These are phyloP conservation scores for Fusarium sp. DNA, from an alignment of 2,329 filamentous ascomycete genomes.

Conservation along the genomic window DNA sequence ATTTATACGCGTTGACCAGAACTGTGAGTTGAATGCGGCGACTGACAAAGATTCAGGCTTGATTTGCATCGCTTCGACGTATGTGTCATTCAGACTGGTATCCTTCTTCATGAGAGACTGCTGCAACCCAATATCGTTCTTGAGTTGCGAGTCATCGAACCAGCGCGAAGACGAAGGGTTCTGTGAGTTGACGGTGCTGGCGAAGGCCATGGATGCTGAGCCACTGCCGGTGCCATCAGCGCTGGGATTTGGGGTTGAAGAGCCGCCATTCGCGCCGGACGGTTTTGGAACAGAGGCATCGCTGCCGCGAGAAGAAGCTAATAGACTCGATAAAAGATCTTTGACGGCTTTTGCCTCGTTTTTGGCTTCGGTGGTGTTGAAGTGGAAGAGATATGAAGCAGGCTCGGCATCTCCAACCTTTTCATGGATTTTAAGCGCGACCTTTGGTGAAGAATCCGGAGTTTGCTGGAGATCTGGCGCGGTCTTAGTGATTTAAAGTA, in stretches of 20 bases:
- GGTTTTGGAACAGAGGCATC: conserved; percentile 64
- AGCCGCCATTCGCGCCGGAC: conserved; percentile 46
- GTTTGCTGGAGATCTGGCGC: conserved; percentile 89
- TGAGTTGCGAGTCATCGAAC: conserved; percentile 85
- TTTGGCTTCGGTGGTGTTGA: conserved; percentile 83
- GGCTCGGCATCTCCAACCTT: conserved; percentile 71
- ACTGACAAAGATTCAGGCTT: conserved; percentile 87
- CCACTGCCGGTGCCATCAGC: conserved; percentile 51
- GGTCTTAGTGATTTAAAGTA: conserved; percentile 4
- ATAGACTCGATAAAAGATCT: conserved; percentile 80
- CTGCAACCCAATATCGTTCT: conserved; percentile 83
- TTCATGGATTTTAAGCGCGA: conserved; percentile 92
- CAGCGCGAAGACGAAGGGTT: conserved; percentile 67
- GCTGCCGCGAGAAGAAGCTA: conserved; percentile 73
- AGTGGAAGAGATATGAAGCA: conserved; percentile 85
- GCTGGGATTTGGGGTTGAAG: conserved; percentile 45
- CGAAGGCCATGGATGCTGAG: conserved; percentile 81
- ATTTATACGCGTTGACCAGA: conserved; percentile 91
- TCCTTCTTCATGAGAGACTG: conserved; percentile 89
- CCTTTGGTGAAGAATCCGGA: conserved; percentile 85
- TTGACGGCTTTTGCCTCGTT: conserved; percentile 88
- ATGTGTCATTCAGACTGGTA: conserved; percentile 79
- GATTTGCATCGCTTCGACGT: conserved; percentile 83
- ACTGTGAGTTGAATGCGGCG: conserved; percentile 87
- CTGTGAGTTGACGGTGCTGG: conserved; percentile 71